Percentiles rank a stretch among this genome's conserved stretches.
Evolutionary conservation across 2,329 filamentous ascomycete genomes (phyloP).

Genomic region (Penicillium sp.): DNA sequence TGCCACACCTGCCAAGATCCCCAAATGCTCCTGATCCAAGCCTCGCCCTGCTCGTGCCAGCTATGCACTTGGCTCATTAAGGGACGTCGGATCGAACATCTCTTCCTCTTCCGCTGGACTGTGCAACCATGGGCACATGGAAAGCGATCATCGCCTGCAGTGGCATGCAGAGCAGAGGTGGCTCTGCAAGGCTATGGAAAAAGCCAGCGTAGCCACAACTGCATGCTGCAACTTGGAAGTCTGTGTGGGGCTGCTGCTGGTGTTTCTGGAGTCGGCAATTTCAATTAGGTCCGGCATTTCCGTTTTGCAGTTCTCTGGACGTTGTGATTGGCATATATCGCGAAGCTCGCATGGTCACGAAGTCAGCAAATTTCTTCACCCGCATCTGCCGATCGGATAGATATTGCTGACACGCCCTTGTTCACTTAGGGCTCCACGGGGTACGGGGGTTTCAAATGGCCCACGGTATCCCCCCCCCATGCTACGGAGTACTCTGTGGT

Average conservation of each 20-base stretch:
- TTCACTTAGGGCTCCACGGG: no score
- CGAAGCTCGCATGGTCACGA: neutral
- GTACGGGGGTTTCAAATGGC: no score
- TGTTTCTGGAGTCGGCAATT: neutral
- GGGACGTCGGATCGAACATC: neutral
- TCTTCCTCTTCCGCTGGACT: neutral
- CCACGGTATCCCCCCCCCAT: no score
- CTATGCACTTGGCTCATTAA: conserved; percentile 2
- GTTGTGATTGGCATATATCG: neutral
- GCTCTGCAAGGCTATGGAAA: neutral
- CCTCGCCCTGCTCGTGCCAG: neutral
- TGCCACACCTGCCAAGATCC: neutral
- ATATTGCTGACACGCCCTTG: no score
- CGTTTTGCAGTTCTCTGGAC: neutral
- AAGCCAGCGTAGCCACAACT: neutral
- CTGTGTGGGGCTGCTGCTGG: neutral
- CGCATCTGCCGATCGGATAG: neutral
- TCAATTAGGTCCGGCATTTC: neutral
- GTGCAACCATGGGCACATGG: neutral
- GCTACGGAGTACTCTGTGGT: no score
- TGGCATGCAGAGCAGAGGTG: neutral
- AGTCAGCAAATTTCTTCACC: neutral
- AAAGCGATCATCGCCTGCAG: neutral
- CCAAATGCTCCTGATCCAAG: neutral
- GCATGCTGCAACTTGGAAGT: neutral